A percentile compares a stretch with the other conserved stretches of the same genome.
Conservation (phyloP, 169 alveolate species). For the Plasmodium cynomolgi region DNA sequence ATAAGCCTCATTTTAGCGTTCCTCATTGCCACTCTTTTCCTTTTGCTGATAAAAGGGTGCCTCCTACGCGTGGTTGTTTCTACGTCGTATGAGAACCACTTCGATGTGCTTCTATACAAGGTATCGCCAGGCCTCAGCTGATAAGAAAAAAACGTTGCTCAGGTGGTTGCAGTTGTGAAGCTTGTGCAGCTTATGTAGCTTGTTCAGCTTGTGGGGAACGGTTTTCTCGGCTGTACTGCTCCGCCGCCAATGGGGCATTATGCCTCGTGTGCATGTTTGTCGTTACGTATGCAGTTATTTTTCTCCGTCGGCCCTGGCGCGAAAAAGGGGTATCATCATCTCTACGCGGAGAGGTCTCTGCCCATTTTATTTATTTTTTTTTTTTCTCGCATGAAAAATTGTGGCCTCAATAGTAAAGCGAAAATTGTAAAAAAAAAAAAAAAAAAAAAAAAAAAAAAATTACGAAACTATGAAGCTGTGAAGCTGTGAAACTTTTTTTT, state of each 20-base stretch:
- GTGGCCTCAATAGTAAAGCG: not conserved
- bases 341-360: not conserved
- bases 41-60: not conserved
- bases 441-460: not conserved
- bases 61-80: not conserved
- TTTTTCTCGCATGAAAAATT: not conserved
- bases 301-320: not conserved
- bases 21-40: not conserved
- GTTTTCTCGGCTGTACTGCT: not conserved
- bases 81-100: not conserved
- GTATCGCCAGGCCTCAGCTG: not conserved
- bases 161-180: not conserved
- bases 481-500: not conserved
- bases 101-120: not conserved
- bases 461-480: not conserved
- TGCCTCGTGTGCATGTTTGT: not conserved
- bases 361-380: not conserved
- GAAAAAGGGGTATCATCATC: not conserved
- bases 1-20: not conserved
- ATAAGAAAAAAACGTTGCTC: not conserved
- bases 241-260: not conserved
- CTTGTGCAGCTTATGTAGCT: too few species aligned
- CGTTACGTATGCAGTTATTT: not conserved
- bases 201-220: not conserved
- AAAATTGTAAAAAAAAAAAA: not conserved